Evolutionary conservation across 2,329 filamentous ascomycete species (phyloP).

Genomic region (Hawksworthiomyces lignivorus): DNA sequence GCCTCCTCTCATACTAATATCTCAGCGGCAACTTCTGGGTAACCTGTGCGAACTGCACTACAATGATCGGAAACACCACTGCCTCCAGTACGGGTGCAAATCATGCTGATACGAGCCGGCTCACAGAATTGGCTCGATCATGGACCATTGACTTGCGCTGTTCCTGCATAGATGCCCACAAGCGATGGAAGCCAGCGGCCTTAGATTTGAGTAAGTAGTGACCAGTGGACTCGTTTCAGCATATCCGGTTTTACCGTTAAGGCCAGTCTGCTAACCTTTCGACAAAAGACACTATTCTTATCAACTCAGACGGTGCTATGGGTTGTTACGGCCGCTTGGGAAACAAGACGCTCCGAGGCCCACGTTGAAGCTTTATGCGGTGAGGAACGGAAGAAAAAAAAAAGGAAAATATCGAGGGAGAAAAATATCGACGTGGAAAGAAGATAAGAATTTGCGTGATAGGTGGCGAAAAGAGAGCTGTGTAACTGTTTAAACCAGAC

Average conservation of each 20-base stretch:
- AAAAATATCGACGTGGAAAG: not conserved
- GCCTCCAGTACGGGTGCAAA: no score
- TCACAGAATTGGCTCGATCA: no score
- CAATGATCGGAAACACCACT: no score
- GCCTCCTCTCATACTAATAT: not conserved
- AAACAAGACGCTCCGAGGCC: slow-evolving; percentile 22
- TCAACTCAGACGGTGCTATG: slow-evolving; percentile 28
- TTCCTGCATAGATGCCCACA: slow-evolving; percentile 13
- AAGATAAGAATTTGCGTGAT: no score
- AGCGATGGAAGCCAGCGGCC: slow-evolving; percentile 2
- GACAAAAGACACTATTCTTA: slow-evolving; percentile 30
- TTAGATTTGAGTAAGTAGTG: slow-evolving; percentile 22
- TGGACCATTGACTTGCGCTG: slow-evolving; percentile 19
- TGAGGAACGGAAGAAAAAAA: no score
- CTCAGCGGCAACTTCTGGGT: slow-evolving; percentile 18
- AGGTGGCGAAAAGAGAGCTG: no score
- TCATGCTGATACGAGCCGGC: no score
- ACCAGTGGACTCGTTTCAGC: no score
- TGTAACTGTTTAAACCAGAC: no score
- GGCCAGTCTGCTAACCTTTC: no score
- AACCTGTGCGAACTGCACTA: slow-evolving; percentile 18
- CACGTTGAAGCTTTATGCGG: no score
- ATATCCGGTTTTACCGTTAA: no score
- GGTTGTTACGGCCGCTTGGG: slow-evolving; percentile 30
- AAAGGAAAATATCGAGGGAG: not conserved